phyloP scores from a whole-genome alignment of 192 early-diverging fungal species.

The Geranomyces variabilis region DNA sequence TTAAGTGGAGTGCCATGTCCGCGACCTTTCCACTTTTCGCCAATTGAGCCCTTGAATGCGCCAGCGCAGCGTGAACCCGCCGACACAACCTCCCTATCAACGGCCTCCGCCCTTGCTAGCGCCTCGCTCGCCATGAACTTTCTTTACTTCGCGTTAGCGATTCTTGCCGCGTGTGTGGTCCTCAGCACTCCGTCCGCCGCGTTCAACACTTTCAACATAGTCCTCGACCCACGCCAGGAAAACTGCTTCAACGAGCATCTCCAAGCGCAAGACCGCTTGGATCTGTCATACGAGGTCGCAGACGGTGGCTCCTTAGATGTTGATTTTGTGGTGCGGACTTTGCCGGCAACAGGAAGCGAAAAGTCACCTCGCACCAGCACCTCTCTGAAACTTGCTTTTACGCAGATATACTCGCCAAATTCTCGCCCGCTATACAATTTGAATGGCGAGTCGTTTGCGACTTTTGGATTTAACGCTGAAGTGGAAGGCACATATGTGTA shows the following conservation, averaged over 20 bases:
- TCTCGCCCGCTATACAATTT: constrained; percentile 28
- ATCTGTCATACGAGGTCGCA: constrained; percentile 69
- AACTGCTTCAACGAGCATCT: constrained; percentile 73
- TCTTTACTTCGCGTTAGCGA: too few relatives aligned
- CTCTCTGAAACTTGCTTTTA: too few relatives aligned
- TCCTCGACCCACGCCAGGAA: background rate
- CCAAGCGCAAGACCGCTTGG: constrained; percentile 60
- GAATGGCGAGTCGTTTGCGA: constrained; percentile 19
- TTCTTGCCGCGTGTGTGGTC: too few relatives aligned
- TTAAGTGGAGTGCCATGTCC: too few relatives aligned
- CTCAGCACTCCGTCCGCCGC: constrained; percentile 7
- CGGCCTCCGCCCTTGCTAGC: too few relatives aligned
- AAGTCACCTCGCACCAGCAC: too few relatives aligned
- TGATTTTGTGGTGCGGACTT: constrained; percentile 61
- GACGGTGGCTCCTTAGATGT: constrained; percentile 68
- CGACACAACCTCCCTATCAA: too few relatives aligned
- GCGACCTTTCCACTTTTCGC: too few relatives aligned
- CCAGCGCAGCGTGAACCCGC: too few relatives aligned
- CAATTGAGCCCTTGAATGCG: too few relatives aligned
- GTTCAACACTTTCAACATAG: constrained; percentile 22
- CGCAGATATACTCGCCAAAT: constrained; percentile 37
- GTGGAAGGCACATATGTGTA: constrained; percentile 64
- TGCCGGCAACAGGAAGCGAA: too few relatives aligned
- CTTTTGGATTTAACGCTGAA: constrained; percentile 49
- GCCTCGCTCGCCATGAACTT: too few relatives aligned